phyloP scores from a whole-genome alignment of 345 rosid genomes.

The Hibiscus tridactylites region DNA sequence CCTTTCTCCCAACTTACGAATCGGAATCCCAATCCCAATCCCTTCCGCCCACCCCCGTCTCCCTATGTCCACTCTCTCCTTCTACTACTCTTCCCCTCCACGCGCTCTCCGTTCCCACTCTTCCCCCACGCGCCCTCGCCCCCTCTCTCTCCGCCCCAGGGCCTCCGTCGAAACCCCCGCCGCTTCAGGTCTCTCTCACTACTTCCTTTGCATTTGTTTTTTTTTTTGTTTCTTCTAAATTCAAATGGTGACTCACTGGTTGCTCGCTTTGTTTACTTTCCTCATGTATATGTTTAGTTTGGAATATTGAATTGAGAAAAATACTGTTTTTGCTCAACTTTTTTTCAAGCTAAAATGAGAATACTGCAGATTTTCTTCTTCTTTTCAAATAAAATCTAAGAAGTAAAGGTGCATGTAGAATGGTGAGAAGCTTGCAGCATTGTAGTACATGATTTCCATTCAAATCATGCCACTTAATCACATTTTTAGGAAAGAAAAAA shows the following conservation, averaged over 20 bases:
- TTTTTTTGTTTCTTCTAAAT: background rate
- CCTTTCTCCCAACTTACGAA: slow-evolving; percentile 23
- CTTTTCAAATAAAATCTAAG: background rate
- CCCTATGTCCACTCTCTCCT: slow-evolving; percentile 28
- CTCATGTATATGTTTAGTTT: background rate
- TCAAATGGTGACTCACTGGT: background rate
- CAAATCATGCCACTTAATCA: no score
- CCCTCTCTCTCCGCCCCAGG: slow-evolving; percentile 44
- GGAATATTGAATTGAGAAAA: background rate
- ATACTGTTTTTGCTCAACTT: no score
- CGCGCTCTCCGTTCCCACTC: slow-evolving; percentile 31
- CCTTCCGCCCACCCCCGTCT: slow-evolving; percentile 8
- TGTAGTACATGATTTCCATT: no score
- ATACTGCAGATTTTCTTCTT: background rate
- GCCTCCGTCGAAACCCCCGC: slow-evolving; percentile 44
- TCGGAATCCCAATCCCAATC: slow-evolving; percentile 6
- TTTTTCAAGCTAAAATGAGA: background rate
- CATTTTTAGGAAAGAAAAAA: no score
- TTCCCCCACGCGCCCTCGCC: slow-evolving; percentile 19
- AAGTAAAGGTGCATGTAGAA: background rate
- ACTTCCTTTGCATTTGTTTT: background rate
- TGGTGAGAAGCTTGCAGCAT: no score
- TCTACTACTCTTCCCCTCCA: slow-evolving; percentile 24
- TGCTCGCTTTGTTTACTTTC: background rate
- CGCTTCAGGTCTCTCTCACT: slow-evolving; percentile 29